These are phyloP conservation scores for Neofusicoccum cordaticola DNA, from an alignment of 2,329 filamentous ascomycete genomes.

Conservation along the genomic window DNA sequence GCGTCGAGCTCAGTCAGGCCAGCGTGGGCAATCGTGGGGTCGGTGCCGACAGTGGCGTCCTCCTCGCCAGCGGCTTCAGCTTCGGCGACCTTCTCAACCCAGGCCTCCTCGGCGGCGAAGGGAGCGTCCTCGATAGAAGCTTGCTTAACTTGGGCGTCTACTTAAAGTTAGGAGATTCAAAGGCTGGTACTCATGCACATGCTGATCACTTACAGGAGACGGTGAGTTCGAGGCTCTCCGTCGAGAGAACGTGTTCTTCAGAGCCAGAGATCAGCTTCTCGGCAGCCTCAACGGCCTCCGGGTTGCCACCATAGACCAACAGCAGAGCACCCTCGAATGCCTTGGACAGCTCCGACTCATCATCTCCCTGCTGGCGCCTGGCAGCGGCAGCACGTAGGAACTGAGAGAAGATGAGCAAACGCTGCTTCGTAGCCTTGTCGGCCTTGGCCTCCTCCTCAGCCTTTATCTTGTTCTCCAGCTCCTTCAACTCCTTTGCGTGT, in stretches of 20 bases:
- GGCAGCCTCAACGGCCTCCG: constrained; percentile 70
- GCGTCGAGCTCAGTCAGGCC: constrained; percentile 64
- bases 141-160: constrained; percentile 60
- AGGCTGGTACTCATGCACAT: neutral
- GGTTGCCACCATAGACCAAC: constrained; percentile 75
- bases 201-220: constrained; percentile 64
- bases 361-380: constrained; percentile 67
- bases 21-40: constrained; percentile 66
- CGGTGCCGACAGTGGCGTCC: constrained; percentile 47
- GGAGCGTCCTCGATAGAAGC: constrained; percentile 47
- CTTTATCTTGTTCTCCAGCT: constrained; percentile 53
- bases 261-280: constrained; percentile 73
- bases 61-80: constrained; percentile 38
- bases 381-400: constrained; percentile 78
- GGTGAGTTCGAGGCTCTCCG: constrained; percentile 61
- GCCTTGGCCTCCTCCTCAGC: constrained; percentile 50
- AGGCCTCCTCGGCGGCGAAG: constrained; percentile 54
- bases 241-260: constrained; percentile 64
- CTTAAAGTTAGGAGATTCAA: constrained; percentile 16
- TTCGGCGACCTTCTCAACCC: constrained; percentile 48
- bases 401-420: constrained; percentile 69
- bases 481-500: constrained; percentile 58
- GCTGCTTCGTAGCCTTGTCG: constrained; percentile 54
- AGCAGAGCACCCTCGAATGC: constrained; percentile 78
- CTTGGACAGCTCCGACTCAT: constrained; percentile 71